Evolutionary conservation across 2,329 filamentous ascomycete species (phyloP), one percentile per base, ranked within the genome.

Genomic region (Colletotrichum sp.): DNA sequence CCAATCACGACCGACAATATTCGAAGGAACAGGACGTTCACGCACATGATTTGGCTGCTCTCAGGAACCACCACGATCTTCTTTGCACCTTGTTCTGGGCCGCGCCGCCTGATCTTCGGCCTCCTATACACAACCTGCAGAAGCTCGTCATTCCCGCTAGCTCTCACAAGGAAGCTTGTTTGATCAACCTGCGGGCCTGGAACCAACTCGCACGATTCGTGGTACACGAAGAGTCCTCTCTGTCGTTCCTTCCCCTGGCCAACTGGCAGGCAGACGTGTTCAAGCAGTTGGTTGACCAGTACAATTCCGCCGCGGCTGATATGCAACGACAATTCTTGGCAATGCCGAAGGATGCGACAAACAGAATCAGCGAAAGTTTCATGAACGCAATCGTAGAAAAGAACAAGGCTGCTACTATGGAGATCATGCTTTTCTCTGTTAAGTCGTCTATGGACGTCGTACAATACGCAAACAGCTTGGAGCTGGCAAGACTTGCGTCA

Each of bases 21-120:
- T 88, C 90, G 43, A 93, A 92, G 79, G 92, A 94, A 80, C 88
- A 92, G 74, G 87, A 85, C 7, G 87, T 93, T 13, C 87, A 90
- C 72, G 87, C 92, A 78, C 88, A 88, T 48, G 92, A 94, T 65
- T 85, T 94, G 61, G 91, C 91, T 6, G 91, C 92, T 7, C 83
- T 94, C 59, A 86, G 92, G 73, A 94, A 94, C 76, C 93, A 94
- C 75, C 92, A 94, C 74, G 92, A 94, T 81, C 88, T 94, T 57
- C 85, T 94, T 5, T 92, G 90, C 78, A 93, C 92, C 1, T 85
- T 94, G 6, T 94, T 91, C 80, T 94, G 92, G 92, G 90, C 90
- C 7, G 87, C 90, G 3, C 92, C 92, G 10, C 80, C 86, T 3
- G 87, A 89, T 4, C 79, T 91, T 65, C 88, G 92, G 9, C 91